Conservation (phyloP, 164 flowering plant species). For the Chloranthus sessilifolius region DNA sequence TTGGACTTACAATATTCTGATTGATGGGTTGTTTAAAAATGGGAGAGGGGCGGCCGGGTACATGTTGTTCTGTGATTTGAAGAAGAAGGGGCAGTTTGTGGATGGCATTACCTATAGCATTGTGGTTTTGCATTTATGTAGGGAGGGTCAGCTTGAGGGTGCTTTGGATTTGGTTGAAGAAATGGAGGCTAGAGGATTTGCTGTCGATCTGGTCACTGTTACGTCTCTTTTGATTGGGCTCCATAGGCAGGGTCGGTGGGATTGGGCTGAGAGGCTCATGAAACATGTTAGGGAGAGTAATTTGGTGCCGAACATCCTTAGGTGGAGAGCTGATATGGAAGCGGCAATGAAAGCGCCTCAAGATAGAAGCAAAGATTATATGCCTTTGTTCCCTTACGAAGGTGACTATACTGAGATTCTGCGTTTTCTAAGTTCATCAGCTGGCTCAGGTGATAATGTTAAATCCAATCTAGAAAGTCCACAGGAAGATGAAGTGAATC, state of each 20-base stretch:
- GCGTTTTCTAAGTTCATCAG: constrained; percentile 22
- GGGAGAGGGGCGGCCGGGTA: constrained; percentile 81
- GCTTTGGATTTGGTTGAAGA: constrained; percentile 73
- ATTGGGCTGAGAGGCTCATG: constrained; percentile 65
- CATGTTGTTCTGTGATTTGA: constrained; percentile 71
- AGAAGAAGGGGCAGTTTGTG: constrained; percentile 82
- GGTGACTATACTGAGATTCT: constrained; percentile 48
- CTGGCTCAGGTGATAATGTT: constrained; percentile 4
- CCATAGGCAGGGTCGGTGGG: constrained; percentile 71
- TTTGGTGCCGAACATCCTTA: constrained; percentile 48
- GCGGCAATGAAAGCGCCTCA: constrained; percentile 44
- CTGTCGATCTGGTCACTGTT: constrained; percentile 75
- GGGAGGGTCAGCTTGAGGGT: constrained; percentile 57
- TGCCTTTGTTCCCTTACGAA: constrained; percentile 59
- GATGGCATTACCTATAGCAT: constrained; percentile 82
- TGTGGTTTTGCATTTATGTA: constrained; percentile 59
- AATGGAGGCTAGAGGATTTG: constrained; percentile 82
- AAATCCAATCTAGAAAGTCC: constrained; percentile 17
- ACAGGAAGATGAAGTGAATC: constrained; percentile 12
- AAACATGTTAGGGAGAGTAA: constrained; percentile 66
- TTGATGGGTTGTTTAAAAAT: constrained; percentile 77
- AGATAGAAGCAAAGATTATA: constrained; percentile 51
- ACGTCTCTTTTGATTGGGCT: constrained; percentile 67
- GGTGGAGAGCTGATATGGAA: constrained; percentile 71
- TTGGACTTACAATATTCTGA: constrained; percentile 81